Base-by-base conservation (phyloP, 306 rosid species). In the Pachyrhizus erosus region DNA sequence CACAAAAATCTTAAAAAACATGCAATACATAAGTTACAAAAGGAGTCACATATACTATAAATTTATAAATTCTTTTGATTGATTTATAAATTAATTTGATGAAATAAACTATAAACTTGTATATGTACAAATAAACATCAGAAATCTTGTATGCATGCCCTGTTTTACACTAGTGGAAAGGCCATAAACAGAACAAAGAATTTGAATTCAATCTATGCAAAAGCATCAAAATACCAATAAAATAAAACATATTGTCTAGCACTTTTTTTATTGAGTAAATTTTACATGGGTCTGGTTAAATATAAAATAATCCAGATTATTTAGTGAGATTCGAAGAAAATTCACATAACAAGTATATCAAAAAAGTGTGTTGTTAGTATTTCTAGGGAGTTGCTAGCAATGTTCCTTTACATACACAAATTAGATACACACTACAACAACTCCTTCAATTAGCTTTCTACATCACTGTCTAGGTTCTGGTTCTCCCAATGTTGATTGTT, bases 381-480 rank as follows among this genome's bases (percentile, higher is more conserved):
- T 71, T 9, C 23, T 26, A 34, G 2, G 7, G 70, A 64, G 21
- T 17, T 29, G 8, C 11, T 31, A 15, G 6, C 49, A 51, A 17
- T 71, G 57, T 42, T 64, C 46, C 76, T 55, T 61, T 68, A 55
- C 37, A 43, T 24, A 72, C 20, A 46, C 21, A 80, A 26, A 80
- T 70, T 20, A 60, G 51, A 72, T 68, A 70, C 46, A 74, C 42
- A 51, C 33, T 55, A 68, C 60, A 75, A 37, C 2, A 26, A 61
- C 43, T 64, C 37, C 79, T 55, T 52, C 10, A 37, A 37, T 37
- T 54, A 73, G 33, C 66, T 73, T 33, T 78, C 64, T 73, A 66
- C 11, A 82, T 85, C 82, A 86, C 18, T 73, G 83, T 33, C 88
- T 80, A 72, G 79, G 73, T 83, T 87, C 90, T 67, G 77, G 46